Evolutionary conservation across 2,329 filamentous ascomycete genomes (phyloP), one percentile per base, ranked within the genome.

Genomic region (Ophiostoma piceae): DNA sequence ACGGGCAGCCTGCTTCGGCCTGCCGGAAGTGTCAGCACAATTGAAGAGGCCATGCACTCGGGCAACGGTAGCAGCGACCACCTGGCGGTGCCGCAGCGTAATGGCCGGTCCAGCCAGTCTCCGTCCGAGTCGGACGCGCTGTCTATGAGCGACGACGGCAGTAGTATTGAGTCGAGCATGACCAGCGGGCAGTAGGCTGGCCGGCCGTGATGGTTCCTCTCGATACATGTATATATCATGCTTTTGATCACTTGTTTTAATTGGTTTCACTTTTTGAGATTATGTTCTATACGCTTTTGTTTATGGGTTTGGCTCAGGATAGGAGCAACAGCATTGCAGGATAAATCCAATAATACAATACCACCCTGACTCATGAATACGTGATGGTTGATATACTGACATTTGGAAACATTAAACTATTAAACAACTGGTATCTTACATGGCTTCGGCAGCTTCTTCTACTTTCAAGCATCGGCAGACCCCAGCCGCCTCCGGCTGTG

Each of bases 61-160:
- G 66, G 39, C 69, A 29, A 35, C 3, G 43, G 41, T 22, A 32
- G 71, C 74, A 80, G 68, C 77, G 76, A 57, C 71, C 75, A 74
- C 67, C 74, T 78, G 6, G 74, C 75, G 19, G 75, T 78, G 9
- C 77, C 77, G 0, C 74, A 74, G n/a, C 71, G 69, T 29, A 72
- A 72, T 26, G 70, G 71, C 43, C 67, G 37, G 19, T n/a, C 54
- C n/a, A 71, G 71, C 54, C 70, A 57, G 19, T 71, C 71, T 43
- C 70, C 57, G 19, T 71, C 71, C 8, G 73, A 72, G 39, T 72
- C 73, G 35, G 69, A 74, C 71, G 43, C 70, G 73, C 67, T 67
- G 35, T 72, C 71, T 2, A 68, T 67, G 6, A 73, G 71, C 54
- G 73, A 74, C 29, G 72, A 72, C 22, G 71, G 70, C 29, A 72